These are phyloP conservation scores for Heracleum sosnowskyi DNA, from an alignment of 129 eudicot species.

Conservation along the genomic window DNA sequence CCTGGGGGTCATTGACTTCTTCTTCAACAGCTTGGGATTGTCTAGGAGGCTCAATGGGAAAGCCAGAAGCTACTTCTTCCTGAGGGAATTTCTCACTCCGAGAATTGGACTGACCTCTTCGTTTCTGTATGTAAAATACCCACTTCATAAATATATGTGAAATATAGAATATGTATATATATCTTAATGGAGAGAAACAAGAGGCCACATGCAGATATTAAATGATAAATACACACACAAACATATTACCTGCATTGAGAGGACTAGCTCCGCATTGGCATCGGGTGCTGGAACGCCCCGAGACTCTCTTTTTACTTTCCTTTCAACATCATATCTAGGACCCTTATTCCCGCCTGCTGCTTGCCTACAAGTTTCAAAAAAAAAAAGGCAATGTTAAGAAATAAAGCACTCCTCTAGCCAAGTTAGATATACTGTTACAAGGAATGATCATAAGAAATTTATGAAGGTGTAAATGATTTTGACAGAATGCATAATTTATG, in stretches of 20 bases:
- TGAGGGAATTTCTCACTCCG: constrained; percentile 85
- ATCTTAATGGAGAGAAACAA: neutral
- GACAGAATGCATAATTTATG: neutral
- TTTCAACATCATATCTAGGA: constrained; percentile 54
- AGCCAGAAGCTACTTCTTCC: constrained; percentile 91
- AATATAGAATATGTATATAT: neutral
- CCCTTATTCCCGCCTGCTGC: constrained; percentile 74
- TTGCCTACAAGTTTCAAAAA: constrained; percentile 39
- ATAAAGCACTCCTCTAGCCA: neutral
- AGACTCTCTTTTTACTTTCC: constrained; percentile 64
- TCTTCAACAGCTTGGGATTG: constrained; percentile 58
- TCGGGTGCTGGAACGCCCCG: constrained; percentile 91
- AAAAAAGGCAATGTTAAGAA: neutral
- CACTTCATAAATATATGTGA: neutral
- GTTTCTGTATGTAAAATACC: constrained; percentile 50
- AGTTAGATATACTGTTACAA: neutral
- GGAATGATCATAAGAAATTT: neutral
- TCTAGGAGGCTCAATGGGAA: constrained; percentile 92
- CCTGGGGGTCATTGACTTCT: constrained; percentile 28
- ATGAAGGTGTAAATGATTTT: neutral
- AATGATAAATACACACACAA: neutral
- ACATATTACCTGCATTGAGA: constrained; percentile 78
- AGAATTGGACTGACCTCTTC: constrained; percentile 73
- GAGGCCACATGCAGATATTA: neutral
- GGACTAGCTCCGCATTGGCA: constrained; percentile 84